Conservation (phyloP, 257 asterid genomes). For the Solanum ossicruentum region DNA sequence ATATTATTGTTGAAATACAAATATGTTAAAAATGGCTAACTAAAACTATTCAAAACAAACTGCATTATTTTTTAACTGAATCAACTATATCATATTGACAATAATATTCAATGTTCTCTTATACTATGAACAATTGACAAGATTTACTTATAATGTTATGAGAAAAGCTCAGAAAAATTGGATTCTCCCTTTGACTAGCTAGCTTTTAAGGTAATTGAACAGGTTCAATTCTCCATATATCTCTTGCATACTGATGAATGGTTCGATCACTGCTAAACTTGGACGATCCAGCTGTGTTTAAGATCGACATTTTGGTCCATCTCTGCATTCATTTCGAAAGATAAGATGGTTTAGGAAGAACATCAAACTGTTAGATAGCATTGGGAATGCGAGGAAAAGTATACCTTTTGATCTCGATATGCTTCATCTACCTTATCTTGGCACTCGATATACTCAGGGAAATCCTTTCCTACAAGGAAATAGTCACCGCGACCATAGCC, state of each 20-base stretch:
- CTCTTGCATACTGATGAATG: slow-evolving; percentile 61
- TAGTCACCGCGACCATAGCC: slow-evolving; percentile 77
- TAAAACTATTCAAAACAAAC: background rate
- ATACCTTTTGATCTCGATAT: slow-evolving; percentile 55
- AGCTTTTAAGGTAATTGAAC: slow-evolving; percentile 19
- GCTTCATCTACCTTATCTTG: slow-evolving; percentile 80
- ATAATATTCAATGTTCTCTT: background rate
- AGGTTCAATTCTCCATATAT: slow-evolving; percentile 60
- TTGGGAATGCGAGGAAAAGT: background rate
- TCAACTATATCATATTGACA: background rate
- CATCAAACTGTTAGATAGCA: background rate
- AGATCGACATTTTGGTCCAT: slow-evolving; percentile 82
- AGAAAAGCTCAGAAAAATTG: background rate
- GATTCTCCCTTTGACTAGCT: background rate
- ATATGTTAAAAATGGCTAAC: background rate
- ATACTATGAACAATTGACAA: background rate
- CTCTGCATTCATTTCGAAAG: slow-evolving; percentile 20
- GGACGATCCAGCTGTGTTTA: slow-evolving; percentile 74
- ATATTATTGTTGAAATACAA: background rate
- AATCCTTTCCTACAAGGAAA: slow-evolving; percentile 88
- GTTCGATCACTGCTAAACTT: slow-evolving; percentile 90
- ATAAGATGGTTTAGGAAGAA: background rate
- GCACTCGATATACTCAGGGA: slow-evolving; percentile 77
- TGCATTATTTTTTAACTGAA: background rate
- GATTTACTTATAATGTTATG: background rate